Base-by-base conservation (phyloP, 2,329 filamentous ascomycete genomes). In the Paracoccidioides lutzii region DNA sequence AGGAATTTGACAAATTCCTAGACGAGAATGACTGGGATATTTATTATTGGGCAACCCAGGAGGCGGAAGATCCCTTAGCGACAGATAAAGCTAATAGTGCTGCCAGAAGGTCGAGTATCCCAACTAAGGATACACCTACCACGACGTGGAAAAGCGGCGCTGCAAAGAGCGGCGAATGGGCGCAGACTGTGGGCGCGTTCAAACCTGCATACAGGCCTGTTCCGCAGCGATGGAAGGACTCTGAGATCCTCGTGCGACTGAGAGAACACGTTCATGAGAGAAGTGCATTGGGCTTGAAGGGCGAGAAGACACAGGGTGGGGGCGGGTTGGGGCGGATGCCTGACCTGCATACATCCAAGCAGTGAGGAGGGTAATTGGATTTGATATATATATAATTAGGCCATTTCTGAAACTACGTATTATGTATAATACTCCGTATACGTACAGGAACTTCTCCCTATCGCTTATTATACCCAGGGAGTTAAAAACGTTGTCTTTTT, bases 1-100 rank as follows among this genome's bases (percentile, higher is more conserved):
- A 81, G 64, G 82, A 95, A 72, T 97, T 93, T 76, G 91, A 97
- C 70, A 76, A 80, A 33, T 94, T 98, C 76, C 83, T 98, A 56
- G 93, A 98, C 72, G 93, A 98, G 75, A 98, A 98, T 73, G 93
- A 98, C 76, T 98, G 93, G 93, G 93, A 98, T 70, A 96, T 98
- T 59, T 98, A 98, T 78, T 98, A 98, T 79, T 98, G 93, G 93
- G 89, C 88, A 3, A 98, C 93, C 14, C 93, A 98, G 72, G 83
- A 89, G 63, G 78, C 84, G 0, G 67, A 71, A 33, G 64, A 58
- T 10, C 74, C 80, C 4, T 74, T 77, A 1, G 79, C 79, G n/a
- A 78, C 81, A 38, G 70, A 76, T 54, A 76, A 81, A 56, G 76
- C 76, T 49, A 38, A 59, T 0, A 77, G 78, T 4, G 72, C 55